These are phyloP conservation scores for Petunia secreta DNA, from an alignment of 257 asterid species.

Conservation along the genomic window DNA sequence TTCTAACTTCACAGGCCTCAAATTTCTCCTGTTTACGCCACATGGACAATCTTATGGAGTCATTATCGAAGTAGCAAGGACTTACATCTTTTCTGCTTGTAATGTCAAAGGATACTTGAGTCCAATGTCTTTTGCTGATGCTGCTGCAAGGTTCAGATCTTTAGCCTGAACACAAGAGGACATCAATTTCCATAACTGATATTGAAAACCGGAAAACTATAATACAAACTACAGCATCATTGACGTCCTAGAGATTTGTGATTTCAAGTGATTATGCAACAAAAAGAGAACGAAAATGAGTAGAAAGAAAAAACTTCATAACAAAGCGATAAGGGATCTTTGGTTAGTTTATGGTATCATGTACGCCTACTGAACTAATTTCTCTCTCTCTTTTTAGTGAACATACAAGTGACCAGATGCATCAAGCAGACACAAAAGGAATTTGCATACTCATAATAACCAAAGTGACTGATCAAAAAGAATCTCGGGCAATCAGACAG, in stretches of 20 bases:
- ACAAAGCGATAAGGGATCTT: neutral
- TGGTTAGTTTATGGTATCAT: neutral
- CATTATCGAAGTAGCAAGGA: slow-evolving; percentile 8
- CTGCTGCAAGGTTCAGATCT: slow-evolving; percentile 76
- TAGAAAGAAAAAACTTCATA: neutral
- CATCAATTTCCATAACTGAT: neutral
- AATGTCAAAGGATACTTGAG: slow-evolving; percentile 58
- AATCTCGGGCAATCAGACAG: neutral
- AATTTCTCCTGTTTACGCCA: neutral
- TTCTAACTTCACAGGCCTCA: neutral
- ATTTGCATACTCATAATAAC: slow-evolving; percentile 4
- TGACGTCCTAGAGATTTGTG: neutral
- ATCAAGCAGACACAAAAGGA: neutral
- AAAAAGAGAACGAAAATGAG: slow-evolving; percentile 12
- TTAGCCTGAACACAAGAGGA: slow-evolving; percentile 62
- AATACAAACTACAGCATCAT: slow-evolving; percentile 3
- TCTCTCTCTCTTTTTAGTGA: slow-evolving; percentile 25
- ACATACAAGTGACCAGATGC: slow-evolving; percentile 3
- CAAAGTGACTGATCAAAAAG: neutral
- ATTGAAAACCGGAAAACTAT: neutral
- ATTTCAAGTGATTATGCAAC: slow-evolving; percentile 17
- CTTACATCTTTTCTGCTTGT: slow-evolving; percentile 76
- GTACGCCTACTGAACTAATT: slow-evolving; percentile 4
- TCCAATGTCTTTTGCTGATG: slow-evolving; percentile 69
- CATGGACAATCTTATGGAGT: slow-evolving; percentile 10